These are phyloP conservation scores for Penicillium sp. DNA, from an alignment of 2,329 filamentous ascomycete genomes.

Conservation along the genomic window DNA sequence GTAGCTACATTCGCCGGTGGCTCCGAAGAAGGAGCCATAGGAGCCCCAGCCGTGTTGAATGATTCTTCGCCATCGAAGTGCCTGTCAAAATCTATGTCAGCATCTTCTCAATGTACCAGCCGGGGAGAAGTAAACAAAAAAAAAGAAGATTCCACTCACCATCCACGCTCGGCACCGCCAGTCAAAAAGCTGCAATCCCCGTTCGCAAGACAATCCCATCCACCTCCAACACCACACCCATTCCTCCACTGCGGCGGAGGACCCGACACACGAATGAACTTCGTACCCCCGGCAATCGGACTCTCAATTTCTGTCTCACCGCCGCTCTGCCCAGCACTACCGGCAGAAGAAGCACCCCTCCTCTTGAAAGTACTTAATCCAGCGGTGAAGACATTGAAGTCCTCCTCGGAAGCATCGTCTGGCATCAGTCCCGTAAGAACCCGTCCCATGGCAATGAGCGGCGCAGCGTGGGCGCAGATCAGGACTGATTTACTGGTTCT, in stretches of 20 bases:
- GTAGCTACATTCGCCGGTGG: slow-evolving; percentile 6
- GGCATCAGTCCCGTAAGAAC: slow-evolving; percentile 78
- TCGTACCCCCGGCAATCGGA: slow-evolving; percentile 32
- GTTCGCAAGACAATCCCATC: slow-evolving; percentile 77
- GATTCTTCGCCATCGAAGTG: slow-evolving; percentile 50
- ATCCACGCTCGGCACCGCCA: slow-evolving; percentile 81
- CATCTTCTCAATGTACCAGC: slow-evolving; percentile 2
- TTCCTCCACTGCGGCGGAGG: slow-evolving; percentile 53
- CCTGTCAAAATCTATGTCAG: slow-evolving; percentile 33
- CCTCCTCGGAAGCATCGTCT: slow-evolving; percentile 66
- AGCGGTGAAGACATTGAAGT: slow-evolving; percentile 84
- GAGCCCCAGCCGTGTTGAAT: slow-evolving; percentile 38
- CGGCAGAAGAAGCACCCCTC: slow-evolving; percentile 29
- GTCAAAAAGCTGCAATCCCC: slow-evolving; percentile 82
- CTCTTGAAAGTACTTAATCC: slow-evolving; percentile 69
- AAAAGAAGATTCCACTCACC: slow-evolving; percentile 55
- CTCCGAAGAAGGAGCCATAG: slow-evolving; percentile 29
- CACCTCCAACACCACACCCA: slow-evolving; percentile 65
- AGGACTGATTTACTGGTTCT: slow-evolving; percentile 62
- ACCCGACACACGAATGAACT: slow-evolving; percentile 19
- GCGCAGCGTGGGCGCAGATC: slow-evolving; percentile 86
- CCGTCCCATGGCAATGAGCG: slow-evolving; percentile 81
- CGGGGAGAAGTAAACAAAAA: slow-evolving; percentile 14
- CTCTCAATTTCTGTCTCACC: slow-evolving; percentile 21
- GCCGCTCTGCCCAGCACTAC: slow-evolving; percentile 18